Evolutionary conservation across 2,329 filamentous ascomycete species (phyloP), one percentile per base, ranked within the genome.

Genomic region (Phialophora verrucosa): DNA sequence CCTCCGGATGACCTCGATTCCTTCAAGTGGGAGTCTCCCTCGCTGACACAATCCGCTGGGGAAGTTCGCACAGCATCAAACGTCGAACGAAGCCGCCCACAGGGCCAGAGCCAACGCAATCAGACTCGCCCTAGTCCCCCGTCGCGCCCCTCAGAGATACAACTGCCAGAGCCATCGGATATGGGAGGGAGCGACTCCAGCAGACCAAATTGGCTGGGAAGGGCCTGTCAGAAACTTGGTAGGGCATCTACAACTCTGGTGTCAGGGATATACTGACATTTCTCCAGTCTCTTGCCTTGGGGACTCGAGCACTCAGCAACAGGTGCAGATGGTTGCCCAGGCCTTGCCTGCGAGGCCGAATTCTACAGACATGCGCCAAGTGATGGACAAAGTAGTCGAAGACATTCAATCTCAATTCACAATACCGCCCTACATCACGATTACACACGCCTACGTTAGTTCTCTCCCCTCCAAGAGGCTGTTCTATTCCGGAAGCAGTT

Each of bases 371-470:
- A 61, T 64, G 32, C 75, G 76, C 32, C 78, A 76, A 31, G 79
- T 86, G 29, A 88, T 87, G 70, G 80, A 80, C 29, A 78, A 80
- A 20, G 78, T 89, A 32, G 83, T 89, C 62, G 79, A 83, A 64
- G 80, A 81, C 3, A 82, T 89, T 0, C 85, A 88, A 73, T 78
- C 82, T 44, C 80, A 80, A 25, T 82, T 84, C 12, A 60, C 55
- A 6, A 74, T 79, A 2, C 81, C 83, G 0, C 82, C 83, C 2
- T 89, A 87, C 79, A 87, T 89, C 75, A 88, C 87, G 66, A 83
- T 89, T 58, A 87, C 86, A 62, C 87, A 89, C 72, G 87, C 87
- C 0, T 86, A 86, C 10, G 38, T 44, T 44, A n/a, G 38, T 44
- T 17, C 38, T 44, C 38, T 42, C 38, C 38, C 38, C 5, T 44